Evolutionary conservation across 768 basidiomycete species (phyloP).

Genomic region (Lanmaoa rubissima): DNA sequence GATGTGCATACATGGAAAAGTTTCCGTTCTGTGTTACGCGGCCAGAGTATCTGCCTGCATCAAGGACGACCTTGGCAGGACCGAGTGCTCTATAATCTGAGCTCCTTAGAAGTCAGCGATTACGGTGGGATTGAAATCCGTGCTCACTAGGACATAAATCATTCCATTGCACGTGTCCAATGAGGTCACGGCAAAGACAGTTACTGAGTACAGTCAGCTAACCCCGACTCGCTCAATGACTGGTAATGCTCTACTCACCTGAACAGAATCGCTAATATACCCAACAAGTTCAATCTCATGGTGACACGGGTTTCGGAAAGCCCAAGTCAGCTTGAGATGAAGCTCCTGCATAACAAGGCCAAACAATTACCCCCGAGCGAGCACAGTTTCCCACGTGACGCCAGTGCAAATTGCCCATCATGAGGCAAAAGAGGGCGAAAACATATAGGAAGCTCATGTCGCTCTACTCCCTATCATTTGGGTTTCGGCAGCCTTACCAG

Average conservation of each 20-base stretch:
- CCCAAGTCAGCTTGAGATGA: neutral
- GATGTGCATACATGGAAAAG: slow-evolving; percentile 60
- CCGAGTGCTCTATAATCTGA: slow-evolving; percentile 45
- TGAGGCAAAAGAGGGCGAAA: slow-evolving; percentile 97
- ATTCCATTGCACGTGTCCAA: slow-evolving; percentile 69
- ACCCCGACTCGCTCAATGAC: neutral
- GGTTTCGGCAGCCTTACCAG: slow-evolving; percentile 93
- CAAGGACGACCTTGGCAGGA: slow-evolving; percentile 56
- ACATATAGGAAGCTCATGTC: slow-evolving; percentile 93
- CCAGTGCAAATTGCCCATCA: slow-evolving; percentile 31
- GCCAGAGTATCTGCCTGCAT: slow-evolving; percentile 54
- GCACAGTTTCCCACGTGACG: neutral
- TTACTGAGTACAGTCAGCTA: slow-evolving; percentile 9
- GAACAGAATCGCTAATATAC: slow-evolving; percentile 11
- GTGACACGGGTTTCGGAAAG: neutral
- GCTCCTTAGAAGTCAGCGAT: slow-evolving; percentile 12
- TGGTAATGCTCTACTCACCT: slow-evolving; percentile 3
- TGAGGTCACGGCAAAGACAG: slow-evolving; percentile 50
- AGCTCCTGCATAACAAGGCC: slow-evolving; percentile 19
- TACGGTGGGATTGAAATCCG: slow-evolving; percentile 6
- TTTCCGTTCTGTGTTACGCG: slow-evolving; percentile 55
- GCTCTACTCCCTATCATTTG: slow-evolving; percentile 81
- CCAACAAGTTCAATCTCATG: slow-evolving; percentile 18
- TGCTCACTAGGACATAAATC: slow-evolving; percentile 59
- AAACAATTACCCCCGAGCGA: slow-evolving; percentile 18